Evolutionary conservation across 2,329 filamentous ascomycete genomes (phyloP).

Genomic region (Ophiostoma ips): DNA sequence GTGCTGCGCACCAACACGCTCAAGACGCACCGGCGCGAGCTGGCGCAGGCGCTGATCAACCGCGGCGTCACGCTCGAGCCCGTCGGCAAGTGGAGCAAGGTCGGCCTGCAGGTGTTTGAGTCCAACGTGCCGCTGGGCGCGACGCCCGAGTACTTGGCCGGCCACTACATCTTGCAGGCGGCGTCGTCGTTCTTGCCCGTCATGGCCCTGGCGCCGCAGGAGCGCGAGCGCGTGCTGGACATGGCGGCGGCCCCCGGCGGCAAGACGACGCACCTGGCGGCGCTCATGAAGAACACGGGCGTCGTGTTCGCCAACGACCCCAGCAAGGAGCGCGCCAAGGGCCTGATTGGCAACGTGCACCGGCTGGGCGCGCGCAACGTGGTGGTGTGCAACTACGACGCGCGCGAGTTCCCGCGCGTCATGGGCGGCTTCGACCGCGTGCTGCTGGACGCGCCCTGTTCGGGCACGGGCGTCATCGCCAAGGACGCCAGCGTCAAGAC

Average conservation of each 20-base stretch:
- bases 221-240: slow-evolving; percentile 81
- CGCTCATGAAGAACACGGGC: slow-evolving; percentile 94
- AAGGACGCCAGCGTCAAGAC: slow-evolving; percentile 97
- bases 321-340: slow-evolving; percentile 85
- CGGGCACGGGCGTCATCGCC: slow-evolving; percentile 90
- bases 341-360: slow-evolving; percentile 95
- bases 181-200: slow-evolving; percentile 94
- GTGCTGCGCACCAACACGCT: slow-evolving; percentile 97
- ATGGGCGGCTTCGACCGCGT: slow-evolving; percentile 95
- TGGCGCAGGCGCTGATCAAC: slow-evolving; percentile 89
- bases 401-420: slow-evolving; percentile 81
- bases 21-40: slow-evolving; percentile 58
- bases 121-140: slow-evolving; percentile 74
- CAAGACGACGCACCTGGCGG: slow-evolving; percentile 93
- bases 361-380: slow-evolving; percentile 87
- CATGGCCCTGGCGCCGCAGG: slow-evolving; percentile 91
- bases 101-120: slow-evolving; percentile 93
- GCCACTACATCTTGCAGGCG: slow-evolving; percentile 95
- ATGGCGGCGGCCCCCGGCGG: slow-evolving; percentile 92
- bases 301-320: slow-evolving; percentile 94
- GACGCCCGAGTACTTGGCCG: slow-evolving; percentile 91
- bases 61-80: slow-evolving; percentile 92
- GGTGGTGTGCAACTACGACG: slow-evolving; percentile 91
- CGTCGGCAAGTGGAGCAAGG: slow-evolving; percentile 97
- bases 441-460: slow-evolving; percentile 86